Base-by-base conservation (phyloP, 805 yeast species). In the Pichia insulana region DNA sequence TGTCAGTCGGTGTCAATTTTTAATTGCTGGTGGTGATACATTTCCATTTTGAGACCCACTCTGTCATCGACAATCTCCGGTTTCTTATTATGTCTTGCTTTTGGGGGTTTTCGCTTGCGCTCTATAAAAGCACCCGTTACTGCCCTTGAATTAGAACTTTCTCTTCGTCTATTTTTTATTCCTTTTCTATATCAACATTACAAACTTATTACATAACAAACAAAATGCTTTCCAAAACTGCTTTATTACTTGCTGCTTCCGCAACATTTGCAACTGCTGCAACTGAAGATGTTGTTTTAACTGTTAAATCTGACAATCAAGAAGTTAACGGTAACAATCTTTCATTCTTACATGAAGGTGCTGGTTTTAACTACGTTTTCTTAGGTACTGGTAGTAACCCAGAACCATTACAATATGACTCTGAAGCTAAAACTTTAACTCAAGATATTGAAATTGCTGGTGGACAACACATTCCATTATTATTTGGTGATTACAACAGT, bases 291-390 rank as follows among this genome's bases (percentile, higher is more conserved):
- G 50, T 59, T 15, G 25, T 47, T 19, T 55, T 65, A 36, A 48
- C 20, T 18, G 52, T 52, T 36, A 48, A 53, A 26, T 62, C 69
- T 27, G 53, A 50, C 34, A 42, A 60, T 43, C 19, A 54, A 6
- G 47, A 42, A 8, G 40, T 67, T 39, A 45, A 64, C 44, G 63
- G 62, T 30, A 42, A 54, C 36, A n/a, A 40, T 9, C 28, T 48
- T 16, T 62, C 59, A 36, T 49, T 66, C 40, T 45, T 54, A 37
- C 76, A 70, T 47, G 73, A 68, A 57, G 76, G 76, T 53, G 76
- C 76, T 41, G 76, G 67, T 46, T 54, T 69, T 44, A 62, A 66
- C 59, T 71, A 68, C 53, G 50, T 62, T 27, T 62, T 67, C 56
- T 18, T 47, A 3, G 45, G 39, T 33, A 33, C 48, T 20, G 16